These are phyloP conservation scores for Monosporascus sp. DNA, from an alignment of 2,329 filamentous ascomycete species.

Conservation along the genomic window DNA sequence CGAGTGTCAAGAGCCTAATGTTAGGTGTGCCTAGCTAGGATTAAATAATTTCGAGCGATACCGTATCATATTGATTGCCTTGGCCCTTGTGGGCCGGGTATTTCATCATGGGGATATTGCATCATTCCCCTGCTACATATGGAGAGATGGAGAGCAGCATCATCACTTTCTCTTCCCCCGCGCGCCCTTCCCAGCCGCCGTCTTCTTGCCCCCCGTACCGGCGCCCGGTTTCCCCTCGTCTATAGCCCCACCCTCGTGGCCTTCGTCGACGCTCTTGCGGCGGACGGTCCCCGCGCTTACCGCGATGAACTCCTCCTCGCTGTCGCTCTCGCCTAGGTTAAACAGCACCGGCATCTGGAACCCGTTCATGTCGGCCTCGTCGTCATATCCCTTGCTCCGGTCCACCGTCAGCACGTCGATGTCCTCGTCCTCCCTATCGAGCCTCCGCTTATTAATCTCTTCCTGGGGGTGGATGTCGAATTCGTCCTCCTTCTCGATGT, in stretches of 20 bases:
- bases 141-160: neutral
- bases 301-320: slow-evolving; percentile 77
- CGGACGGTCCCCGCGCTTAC: slow-evolving; percentile 77
- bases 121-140: neutral
- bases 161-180: slow-evolving; percentile 37
- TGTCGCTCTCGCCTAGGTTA: slow-evolving; percentile 89
- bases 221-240: slow-evolving; percentile 28
- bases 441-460: slow-evolving; percentile 83
- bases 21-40: no score
- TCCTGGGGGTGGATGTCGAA: slow-evolving; percentile 97
- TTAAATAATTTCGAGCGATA: no score
- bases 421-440: slow-evolving; percentile 89
- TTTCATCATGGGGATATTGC: neutral
- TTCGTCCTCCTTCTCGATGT: slow-evolving; percentile 91
- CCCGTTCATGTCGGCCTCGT: slow-evolving; percentile 49
- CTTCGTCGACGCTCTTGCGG: slow-evolving; percentile 73
- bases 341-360: slow-evolving; percentile 93
- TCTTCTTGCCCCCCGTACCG: slow-evolving; percentile 23
- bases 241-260: slow-evolving; percentile 54
- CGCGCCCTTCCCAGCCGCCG: slow-evolving; percentile 28
- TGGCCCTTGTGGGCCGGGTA: no score
- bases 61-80: no score
- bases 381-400: slow-evolving; percentile 54
- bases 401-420: slow-evolving; percentile 84
- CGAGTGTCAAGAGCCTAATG: no score